phyloP scores from a whole-genome alignment of 192 early-diverging fungal genomes.

The Dissophora ornata region DNA sequence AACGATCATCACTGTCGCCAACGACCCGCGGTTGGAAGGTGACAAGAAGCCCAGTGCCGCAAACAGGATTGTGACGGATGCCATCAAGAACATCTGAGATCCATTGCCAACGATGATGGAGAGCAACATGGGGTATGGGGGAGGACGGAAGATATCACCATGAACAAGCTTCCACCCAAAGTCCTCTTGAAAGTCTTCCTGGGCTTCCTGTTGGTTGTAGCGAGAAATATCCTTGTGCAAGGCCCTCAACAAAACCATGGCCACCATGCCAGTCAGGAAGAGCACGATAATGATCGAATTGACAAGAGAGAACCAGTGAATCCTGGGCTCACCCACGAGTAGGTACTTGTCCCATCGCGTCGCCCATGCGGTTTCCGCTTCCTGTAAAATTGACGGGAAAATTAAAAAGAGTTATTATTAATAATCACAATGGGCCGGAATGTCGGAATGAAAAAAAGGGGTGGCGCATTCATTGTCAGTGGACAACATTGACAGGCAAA shows the following conservation, averaged over 20 bases:
- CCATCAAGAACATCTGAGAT: constrained; percentile 80
- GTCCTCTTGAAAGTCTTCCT: constrained; percentile 88
- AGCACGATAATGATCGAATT: constrained; percentile 95
- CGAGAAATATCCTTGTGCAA: constrained; percentile 93
- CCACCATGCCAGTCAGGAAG: constrained; percentile 92
- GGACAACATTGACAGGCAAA: no score
- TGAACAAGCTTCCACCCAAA: constrained; percentile 99
- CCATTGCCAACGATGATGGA: constrained; percentile 89
- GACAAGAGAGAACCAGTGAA: constrained; percentile 95
- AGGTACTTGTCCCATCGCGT: constrained; percentile 91
- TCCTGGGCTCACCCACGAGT: constrained; percentile 87
- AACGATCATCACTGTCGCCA: constrained; percentile 92
- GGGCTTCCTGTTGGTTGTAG: constrained; percentile 79
- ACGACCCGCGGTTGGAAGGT: constrained; percentile 88
- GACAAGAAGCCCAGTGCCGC: constrained; percentile 97
- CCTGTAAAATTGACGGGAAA: constrained; percentile 33
- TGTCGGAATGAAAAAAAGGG: not conserved
- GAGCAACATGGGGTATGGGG: constrained; percentile 77
- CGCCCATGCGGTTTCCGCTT: constrained; percentile 76
- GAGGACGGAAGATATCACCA: constrained; percentile 97
- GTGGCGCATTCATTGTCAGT: no score
- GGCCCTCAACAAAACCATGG: constrained; percentile 88
- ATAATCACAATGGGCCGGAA: not conserved
- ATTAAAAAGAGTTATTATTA: not conserved
- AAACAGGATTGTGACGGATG: constrained; percentile 81